Evolutionary conservation across 306 rosid genomes (phyloP), one percentile per base, ranked within the genome.

Genomic region (Sesbania bispinosa): DNA sequence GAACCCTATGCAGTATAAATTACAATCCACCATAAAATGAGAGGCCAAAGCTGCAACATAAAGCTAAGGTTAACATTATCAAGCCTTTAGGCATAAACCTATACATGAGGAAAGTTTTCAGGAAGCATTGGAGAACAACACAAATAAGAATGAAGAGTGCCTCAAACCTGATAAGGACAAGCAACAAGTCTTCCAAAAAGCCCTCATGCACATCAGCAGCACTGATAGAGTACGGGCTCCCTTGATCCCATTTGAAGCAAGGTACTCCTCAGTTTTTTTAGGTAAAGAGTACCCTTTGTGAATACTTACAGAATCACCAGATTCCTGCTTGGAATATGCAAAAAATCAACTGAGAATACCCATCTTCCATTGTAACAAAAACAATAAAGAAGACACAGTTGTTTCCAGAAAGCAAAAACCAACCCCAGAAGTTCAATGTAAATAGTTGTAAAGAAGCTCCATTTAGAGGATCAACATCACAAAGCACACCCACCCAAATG

Each of bases 161-260:
- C 58, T 55, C 70, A 13, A 78, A 94, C 98, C 98, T 86, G 88
- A 59, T 26, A 77, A 62, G 96, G 89, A 52, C 97, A 90, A 68
- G 86, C 61, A 51, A 51, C 80, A 41, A 90, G 81, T 38, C 81
- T 62, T 39, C 95, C 98, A 73, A 88, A 84, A 20, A 86, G 84
- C 16, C 85, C 10, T 82, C 82, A 48, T 77, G 67, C 46, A 89
- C 80, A 77, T 85, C 76, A 41, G 75, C 66, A 36, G 90, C 95
- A 73, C 81, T 76, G 41, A 87, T 70, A 73, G 95, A 78, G 77
- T 90, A 43, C 82, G 50, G 38, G 95, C 87, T 38, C 80, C 88
- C 72, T 68, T 86, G 16, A 90, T 89, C 45, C 98, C 97, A 38
- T 80, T 86, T 0, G 95, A 87, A 63, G 63, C 77, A 55, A 94